Conservation (phyloP, 2,329 filamentous ascomycete species). For the Orbilia quercus region DNA sequence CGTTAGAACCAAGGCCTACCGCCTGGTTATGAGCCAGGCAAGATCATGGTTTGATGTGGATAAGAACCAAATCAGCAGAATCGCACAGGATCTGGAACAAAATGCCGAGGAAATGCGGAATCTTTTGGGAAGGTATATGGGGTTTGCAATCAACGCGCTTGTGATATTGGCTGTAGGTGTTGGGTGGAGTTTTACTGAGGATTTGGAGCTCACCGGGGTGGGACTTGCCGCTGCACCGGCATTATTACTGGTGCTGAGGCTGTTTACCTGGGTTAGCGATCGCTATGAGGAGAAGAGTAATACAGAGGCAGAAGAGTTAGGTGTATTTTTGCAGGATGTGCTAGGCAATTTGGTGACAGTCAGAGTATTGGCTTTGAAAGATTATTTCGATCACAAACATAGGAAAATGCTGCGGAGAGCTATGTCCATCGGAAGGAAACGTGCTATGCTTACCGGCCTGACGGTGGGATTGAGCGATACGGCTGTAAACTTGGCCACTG, state of each 20-base stretch:
- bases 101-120: conserved; percentile 89
- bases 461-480: conserved; percentile 83
- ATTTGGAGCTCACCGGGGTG: conserved; percentile 84
- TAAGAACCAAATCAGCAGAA: conserved; percentile 71
- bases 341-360: conserved; percentile 84
- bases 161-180: conserved; percentile 77
- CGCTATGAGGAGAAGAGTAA: conserved; percentile 79
- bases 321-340: conserved; percentile 76
- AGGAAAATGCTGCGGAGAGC: conserved; percentile 67
- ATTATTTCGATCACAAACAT: conserved; percentile 76
- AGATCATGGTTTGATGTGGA: conserved; percentile 80
- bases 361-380: conserved; percentile 77
- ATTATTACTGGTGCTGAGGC: conserved; percentile 73
- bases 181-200: conserved; percentile 77
- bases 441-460: conserved; percentile 75
- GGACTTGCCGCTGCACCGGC: conserved; percentile 76
- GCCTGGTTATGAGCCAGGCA: conserved; percentile 78
- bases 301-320: conserved; percentile 71
- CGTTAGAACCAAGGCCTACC: conserved; percentile 75
- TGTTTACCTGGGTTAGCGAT: conserved; percentile 73
- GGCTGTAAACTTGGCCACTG: conserved; percentile 75
- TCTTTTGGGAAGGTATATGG: conserved; percentile 80
- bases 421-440: conserved; percentile 72
- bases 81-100: conserved; percentile 79
- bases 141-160: conserved; percentile 74